Conservation (phyloP, 169 alveolate genomes). For the Plasmodium yoelii region DNA sequence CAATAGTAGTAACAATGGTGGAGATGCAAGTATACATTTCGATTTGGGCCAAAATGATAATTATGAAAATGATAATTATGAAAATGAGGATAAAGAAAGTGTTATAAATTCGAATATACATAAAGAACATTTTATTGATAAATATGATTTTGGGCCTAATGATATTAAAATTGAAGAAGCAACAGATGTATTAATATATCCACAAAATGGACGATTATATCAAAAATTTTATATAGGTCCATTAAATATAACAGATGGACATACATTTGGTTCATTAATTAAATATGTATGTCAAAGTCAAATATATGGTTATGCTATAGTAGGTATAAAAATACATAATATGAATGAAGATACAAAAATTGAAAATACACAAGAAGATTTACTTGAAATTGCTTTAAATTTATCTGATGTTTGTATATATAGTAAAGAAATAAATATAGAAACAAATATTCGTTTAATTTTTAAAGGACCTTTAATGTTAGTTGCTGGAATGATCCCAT, state of each 20-base stretch:
- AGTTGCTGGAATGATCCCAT: slow-evolving; percentile 86
- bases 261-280: slow-evolving; percentile 88
- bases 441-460: slow-evolving; percentile 81
- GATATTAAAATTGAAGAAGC: slow-evolving; percentile 73
- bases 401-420: slow-evolving; percentile 80
- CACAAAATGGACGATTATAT: slow-evolving; percentile 82
- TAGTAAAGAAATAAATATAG: slow-evolving; percentile 32
- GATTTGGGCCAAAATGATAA: neutral
- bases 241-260: slow-evolving; percentile 86
- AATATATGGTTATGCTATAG: slow-evolving; percentile 89
- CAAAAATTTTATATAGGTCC: slow-evolving; percentile 90
- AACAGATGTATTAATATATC: slow-evolving; percentile 59
- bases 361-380: slow-evolving; percentile 84
- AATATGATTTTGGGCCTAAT: slow-evolving; percentile 67
- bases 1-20: too few relatives aligned
- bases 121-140: slow-evolving; percentile 52
- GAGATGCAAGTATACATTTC: slow-evolving; percentile 4
- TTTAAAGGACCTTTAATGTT: slow-evolving; percentile 85
- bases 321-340: slow-evolving; percentile 86
- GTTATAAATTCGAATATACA: slow-evolving; percentile 37
- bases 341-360: slow-evolving; percentile 82
- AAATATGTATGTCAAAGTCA: slow-evolving; percentile 85
- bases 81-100: slow-evolving; percentile 2
- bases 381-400: slow-evolving; percentile 86
- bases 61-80: neutral